Conservation (phyloP, 1,139 yeast genomes). For the Blastobotrys malaysiensis region DNA sequence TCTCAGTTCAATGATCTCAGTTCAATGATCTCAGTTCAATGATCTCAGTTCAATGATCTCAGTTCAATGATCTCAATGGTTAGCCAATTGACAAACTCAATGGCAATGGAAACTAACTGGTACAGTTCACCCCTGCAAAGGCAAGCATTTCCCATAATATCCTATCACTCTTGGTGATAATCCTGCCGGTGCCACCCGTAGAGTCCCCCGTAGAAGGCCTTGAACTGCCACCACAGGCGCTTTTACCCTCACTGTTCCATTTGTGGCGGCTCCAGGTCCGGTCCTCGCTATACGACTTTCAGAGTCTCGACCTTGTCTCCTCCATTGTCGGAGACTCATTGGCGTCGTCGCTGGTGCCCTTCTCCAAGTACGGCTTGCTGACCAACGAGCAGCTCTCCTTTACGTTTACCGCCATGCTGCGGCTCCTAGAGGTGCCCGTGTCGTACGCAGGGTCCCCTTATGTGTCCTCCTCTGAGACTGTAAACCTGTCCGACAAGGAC, state of each 20-base stretch:
- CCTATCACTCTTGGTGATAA: conserved; percentile 33
- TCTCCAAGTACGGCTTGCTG: conserved; percentile 56
- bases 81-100: too few species aligned
- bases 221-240: conserved; percentile 20
- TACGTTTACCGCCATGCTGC: conserved; percentile 45
- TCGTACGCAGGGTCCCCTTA: conserved; percentile 36
- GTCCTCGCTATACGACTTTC: conserved; percentile 58
- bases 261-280: conserved; percentile 64
- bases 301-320: conserved; percentile 62
- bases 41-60: too few species aligned
- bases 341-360: conserved; percentile 29
- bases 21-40: too few species aligned
- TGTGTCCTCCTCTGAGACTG: conserved; percentile 24
- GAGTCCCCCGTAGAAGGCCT: background rate
- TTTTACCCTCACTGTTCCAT: conserved; percentile 57
- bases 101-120: conserved; percentile 7
- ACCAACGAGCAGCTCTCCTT: conserved; percentile 54
- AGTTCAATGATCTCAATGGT: too few species aligned
- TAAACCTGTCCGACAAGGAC: conserved; percentile 21
- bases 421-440: conserved; percentile 37
- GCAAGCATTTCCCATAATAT: conserved; percentile 56
- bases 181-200: conserved; percentile 27
- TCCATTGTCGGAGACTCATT: conserved; percentile 47
- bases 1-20: background rate
- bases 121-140: conserved; percentile 48